Conservation (phyloP, 2,329 filamentous ascomycete genomes). For the Sclerotinia trifoliorum region DNA sequence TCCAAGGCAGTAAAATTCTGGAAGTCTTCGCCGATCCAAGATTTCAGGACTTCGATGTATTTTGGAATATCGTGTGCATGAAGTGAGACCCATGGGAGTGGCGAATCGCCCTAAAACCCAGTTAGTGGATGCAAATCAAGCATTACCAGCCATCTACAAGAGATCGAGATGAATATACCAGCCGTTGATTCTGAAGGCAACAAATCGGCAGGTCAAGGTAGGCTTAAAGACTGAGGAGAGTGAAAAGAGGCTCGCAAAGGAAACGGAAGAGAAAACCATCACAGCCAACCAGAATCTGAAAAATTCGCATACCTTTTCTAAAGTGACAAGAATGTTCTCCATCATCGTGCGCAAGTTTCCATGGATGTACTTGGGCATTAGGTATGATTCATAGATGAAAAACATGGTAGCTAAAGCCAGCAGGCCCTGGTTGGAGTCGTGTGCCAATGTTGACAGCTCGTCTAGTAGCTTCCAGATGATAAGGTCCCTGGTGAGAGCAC, state of each 20-base stretch:
- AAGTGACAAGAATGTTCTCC: neutral
- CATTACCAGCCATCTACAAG: neutral
- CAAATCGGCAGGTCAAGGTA: too few relatives aligned
- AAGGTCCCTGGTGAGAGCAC: conserved; percentile 22
- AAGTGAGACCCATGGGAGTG: neutral
- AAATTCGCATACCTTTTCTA: neutral
- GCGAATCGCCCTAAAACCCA: neutral
- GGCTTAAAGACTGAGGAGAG: neutral
- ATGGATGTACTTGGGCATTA: conserved; percentile 26
- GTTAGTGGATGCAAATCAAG: neutral
- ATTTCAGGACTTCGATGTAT: neutral
- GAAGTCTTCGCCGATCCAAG: neutral
- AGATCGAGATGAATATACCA: too few relatives aligned
- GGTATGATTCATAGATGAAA: conserved; percentile 22
- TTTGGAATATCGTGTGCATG: neutral
- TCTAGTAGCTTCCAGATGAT: conserved; percentile 25
- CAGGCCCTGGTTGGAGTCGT: neutral
- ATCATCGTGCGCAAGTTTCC: conserved; percentile 9
- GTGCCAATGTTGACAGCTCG: conserved; percentile 1
- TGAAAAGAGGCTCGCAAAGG: neutral
- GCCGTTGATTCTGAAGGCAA: neutral
- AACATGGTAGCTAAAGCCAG: conserved; percentile 19
- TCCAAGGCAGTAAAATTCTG: neutral
- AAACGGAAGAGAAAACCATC: neutral
- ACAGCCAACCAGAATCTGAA: neutral